Evolutionary conservation across 306 rosid species (phyloP).

Genomic region (Calophaca sinica): DNA sequence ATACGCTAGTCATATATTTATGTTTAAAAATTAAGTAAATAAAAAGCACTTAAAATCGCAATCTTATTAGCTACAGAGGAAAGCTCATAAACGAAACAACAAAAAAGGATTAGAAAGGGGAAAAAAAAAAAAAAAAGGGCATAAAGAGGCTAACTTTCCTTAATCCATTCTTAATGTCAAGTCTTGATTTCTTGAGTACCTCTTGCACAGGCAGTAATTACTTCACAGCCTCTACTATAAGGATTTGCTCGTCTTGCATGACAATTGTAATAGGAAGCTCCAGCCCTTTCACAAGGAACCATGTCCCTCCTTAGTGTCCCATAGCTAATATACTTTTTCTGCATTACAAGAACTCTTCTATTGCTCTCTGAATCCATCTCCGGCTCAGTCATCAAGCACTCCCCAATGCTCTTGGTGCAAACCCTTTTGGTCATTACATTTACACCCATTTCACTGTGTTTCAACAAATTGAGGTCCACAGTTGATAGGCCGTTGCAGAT

Average conservation of each 20-base stretch:
- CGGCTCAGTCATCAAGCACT: conserved; percentile 59
- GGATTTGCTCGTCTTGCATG: conserved; percentile 72
- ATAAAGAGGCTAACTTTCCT: conserved; percentile 16
- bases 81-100: neutral
- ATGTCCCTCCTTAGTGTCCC: conserved; percentile 83
- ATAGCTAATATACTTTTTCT: conserved; percentile 84
- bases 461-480: conserved; percentile 63
- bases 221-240: conserved; percentile 84
- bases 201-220: conserved; percentile 88
- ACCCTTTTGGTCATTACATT: conserved; percentile 55
- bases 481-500: conserved; percentile 55
- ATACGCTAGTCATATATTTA: conserved; percentile 28
- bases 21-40: conserved; percentile 16
- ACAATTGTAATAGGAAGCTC: conserved; percentile 92
- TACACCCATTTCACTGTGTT: conserved; percentile 50
- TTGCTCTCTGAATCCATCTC: conserved; percentile 80
- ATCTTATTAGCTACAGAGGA: conserved; percentile 43
- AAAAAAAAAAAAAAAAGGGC: conserved; percentile 15
- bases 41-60: conserved; percentile 42
- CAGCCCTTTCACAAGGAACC: conserved; percentile 82
- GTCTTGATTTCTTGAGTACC: conserved; percentile 51
- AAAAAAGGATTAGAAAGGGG: conserved; percentile 23
- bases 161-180: conserved; percentile 19
- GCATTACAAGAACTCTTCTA: conserved; percentile 77
- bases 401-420: conserved; percentile 64